Evolutionary conservation across 257 asterid genomes (phyloP).

Genomic region (Nemophila menziesii): DNA sequence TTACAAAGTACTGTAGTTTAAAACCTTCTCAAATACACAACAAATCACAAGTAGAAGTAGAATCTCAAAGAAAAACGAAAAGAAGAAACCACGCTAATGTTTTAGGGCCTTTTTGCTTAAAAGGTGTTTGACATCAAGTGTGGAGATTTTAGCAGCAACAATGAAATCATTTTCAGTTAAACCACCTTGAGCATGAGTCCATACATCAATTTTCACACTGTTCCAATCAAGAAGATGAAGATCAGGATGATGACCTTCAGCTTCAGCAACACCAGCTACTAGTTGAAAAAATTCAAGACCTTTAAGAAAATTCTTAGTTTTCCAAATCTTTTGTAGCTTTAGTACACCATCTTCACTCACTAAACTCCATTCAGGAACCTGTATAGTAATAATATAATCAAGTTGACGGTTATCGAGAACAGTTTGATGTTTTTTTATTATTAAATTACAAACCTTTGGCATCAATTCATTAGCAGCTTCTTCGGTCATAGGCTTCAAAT

Average conservation of each 20-base stretch:
- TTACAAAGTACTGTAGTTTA: background rate
- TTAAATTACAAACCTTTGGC: slow-evolving; percentile 24
- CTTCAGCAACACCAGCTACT: slow-evolving; percentile 82
- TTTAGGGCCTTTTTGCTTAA: slow-evolving; percentile 51
- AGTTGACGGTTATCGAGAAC: background rate
- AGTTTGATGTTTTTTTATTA: background rate
- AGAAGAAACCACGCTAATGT: background rate
- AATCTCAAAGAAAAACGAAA: background rate
- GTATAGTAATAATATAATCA: slow-evolving; percentile 6
- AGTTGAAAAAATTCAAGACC: slow-evolving; percentile 77
- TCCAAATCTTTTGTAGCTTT: slow-evolving; percentile 80
- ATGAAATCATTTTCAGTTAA: slow-evolving; percentile 92
- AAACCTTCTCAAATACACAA: background rate
- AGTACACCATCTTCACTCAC: slow-evolving; percentile 41
- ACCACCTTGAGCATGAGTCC: slow-evolving; percentile 96
- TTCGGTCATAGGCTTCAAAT: slow-evolving; percentile 51
- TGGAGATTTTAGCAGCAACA: slow-evolving; percentile 72
- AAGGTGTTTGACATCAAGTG: slow-evolving; percentile 55
- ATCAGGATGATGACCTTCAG: slow-evolving; percentile 98
- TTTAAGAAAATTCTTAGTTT: slow-evolving; percentile 72
- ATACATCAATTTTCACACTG: slow-evolving; percentile 74
- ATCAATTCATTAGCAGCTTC: slow-evolving; percentile 41
- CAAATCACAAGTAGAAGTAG: background rate
- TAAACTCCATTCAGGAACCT: slow-evolving; percentile 86
- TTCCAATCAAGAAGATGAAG: slow-evolving; percentile 98